Evolutionary conservation across 306 rosid species (phyloP), one percentile per base, ranked within the genome.

Genomic region (Quercus wislizeni): DNA sequence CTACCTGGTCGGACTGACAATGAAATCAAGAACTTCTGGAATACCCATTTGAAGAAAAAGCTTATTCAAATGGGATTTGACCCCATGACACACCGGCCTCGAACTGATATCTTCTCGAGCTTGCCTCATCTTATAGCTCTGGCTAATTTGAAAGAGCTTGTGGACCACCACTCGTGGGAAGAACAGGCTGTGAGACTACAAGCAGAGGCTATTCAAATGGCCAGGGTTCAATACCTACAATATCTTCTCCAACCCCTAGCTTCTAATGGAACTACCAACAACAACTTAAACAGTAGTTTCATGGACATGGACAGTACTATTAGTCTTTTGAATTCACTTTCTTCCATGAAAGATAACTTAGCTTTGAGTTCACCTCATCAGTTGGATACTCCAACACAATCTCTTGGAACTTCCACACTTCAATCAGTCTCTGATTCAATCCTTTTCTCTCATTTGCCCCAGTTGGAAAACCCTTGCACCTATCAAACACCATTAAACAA

Each of bases 1-100:
- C 84, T 89, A 58, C 90, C 92, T 0, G 92, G 92, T n/a, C 78
- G 92, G 72, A 89, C 92, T 2, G 92, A 89, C 63, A 89, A 89
- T 55, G 92, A 89, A 70, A 89, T 89, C 11, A 89, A 89, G 79
- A 89, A 89, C 71, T 89, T 89, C 78, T 86, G 92, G 92, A 89
- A 89, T 67, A 89, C 92, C 69, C 92, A 89, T 74, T 65, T 89
- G 71, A 89, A 86, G 85, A 89, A 86, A 62, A 89, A 89, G 81
- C 87, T 89, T 15, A 89, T 89, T 76, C 92, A 86, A 68, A 89
- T 86, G 92, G 92, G 92, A 14, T 86, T 75, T 74, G 92, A 89
- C 74, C 92, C 92, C 19, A 89, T 89, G 89, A 89, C 92, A 6
- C 92, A 89, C 68, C 82, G 84, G 38, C 92, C 92, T 14, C 77